Base-by-base conservation (phyloP, 192 early-diverging fungal species). In the Linnemannia schmuckeri region DNA sequence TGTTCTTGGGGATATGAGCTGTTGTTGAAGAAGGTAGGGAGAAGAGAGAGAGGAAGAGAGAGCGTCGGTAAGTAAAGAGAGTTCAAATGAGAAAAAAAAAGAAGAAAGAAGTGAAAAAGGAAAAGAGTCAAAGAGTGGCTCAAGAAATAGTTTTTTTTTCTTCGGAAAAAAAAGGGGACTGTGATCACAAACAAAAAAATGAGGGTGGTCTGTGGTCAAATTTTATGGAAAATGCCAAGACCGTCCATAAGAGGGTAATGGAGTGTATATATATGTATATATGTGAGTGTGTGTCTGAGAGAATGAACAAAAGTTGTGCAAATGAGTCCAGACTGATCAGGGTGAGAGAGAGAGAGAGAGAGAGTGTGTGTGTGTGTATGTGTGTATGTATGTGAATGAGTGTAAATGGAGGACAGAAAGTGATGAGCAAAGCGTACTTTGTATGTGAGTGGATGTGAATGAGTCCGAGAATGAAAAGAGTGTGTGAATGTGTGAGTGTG, bases 31-130 rank as follows among this genome's bases (percentile, higher is more conserved):
- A 13, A 30, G 12, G 27, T 8, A 33, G 13, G 42, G 17, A 33
- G 4, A 1, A 74, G 30, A 49, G 3, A 74, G 27, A 18, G 15
- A 74, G 49, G 44, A 74, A 61, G 22, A 72, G 41, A 37, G 70
- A n/a, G 71, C 40, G 46, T 40, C 55, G 72, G 72, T 46, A 74
- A 80, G 20, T 55, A 46, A 35, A 42, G 66, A 44, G 22, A 49
- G 68, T 44, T 35, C 22, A 40, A 27, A 42, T 5, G 47, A n/a
- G 54, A 71, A 70, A 49, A 41, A 33, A 33, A 70, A 12, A 55
- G 38, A 52, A 66, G 30, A 70, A 49, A 55, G 41, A 71, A 41
- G 49, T 18, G 38, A 47, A 35, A 70, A 37, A 35, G 55, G n/a
- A 54, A 44, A 24, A 41, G 55, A 46, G 40, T 47, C 8, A 18